Base-by-base conservation (phyloP, 306 rosid species). In the Fagus crenata region DNA sequence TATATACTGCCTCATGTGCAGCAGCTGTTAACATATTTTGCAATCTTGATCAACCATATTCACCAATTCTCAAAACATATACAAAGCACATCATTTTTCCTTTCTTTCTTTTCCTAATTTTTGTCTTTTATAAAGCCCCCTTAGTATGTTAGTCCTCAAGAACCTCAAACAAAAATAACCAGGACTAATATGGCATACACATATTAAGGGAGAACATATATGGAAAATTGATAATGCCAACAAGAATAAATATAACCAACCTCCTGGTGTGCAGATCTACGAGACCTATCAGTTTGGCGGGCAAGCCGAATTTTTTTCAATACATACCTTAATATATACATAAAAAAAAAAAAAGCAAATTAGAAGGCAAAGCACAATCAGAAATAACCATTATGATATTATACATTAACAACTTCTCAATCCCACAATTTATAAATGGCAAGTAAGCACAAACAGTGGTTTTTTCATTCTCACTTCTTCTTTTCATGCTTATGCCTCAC, bases 231-330 rank as follows among this genome's bases (percentile, higher is more conserved):
- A 59, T 35, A 61, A 69, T 40, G 49, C 51, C 71, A 63, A 51
- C 67, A 67, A 75, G 22, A 72, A 64, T 28, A 59, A 42, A 15
- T 43, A 81, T 49, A 80, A 85, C 86, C 54, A 78, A 95, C 99
- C 99, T 95, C 99, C 78, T 89, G 99, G 63, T 92, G 97, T 7
- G 99, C 99, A 67, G 99, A 95, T 83, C 97, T 85, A 31, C 99
- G 93, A 42, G 93, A 86, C 84, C 97, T 87, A 76, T 95, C 99
- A 68, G 93, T 88, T 82, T 95, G 98, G 18, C 99, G 97, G 33
- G 99, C 97, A 71, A 95, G 97, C 49, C 99, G 99, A 68, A 95
- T 95, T 86, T 92, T 95, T 84, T 95, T 95, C 85, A 95, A 86
- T 70, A 95, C 99, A 79, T 95, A 95, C 87, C 99, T 96, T 78